Base-by-base conservation (phyloP, 495 filamentous ascomycete species). In the Cryomyces antarcticus region DNA sequence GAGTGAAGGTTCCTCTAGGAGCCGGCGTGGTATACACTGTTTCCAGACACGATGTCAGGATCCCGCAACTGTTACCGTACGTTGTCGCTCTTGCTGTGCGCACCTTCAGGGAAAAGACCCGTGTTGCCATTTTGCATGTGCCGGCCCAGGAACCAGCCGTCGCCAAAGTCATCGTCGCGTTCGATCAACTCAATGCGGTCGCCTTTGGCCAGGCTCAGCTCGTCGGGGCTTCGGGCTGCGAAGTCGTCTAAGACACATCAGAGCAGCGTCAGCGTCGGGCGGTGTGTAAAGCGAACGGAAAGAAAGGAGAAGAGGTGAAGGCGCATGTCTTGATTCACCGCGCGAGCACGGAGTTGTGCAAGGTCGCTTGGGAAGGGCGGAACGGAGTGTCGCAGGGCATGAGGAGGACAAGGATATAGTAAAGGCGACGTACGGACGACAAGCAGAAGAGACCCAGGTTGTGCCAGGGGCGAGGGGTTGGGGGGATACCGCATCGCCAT, bases 71-170 rank as follows among this genome's bases (percentile, higher is more conserved):
- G 6, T 28, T 12, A 31, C 4, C 41, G 17, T 35, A 12, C 17
- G 17, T 24, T 24, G 30, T n/a, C 24, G 7, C 9, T 13, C 12
- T 10, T 17, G 27, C 1, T 28, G 27, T 10, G 53, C 71, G 46
- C 64, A 92, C 86, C 81, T 69, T 86, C 84, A 11, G 87, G 87
- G 57, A 95, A 93, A 30, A 95, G 71, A 37, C 87, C 87, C 38
- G 70, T 88, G 48, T 74, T 74, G 31, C 71, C 75, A 52, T 77
- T 85, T 39, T 69, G 63, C 49, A 78, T 46, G 58, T 93, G 82
- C 55, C 77, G 76, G 28, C 93, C 92, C 49, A 94, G 61, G 62
- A 82, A 99, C 92, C 92, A 99, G 42, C 89, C 92, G 64, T 99
- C 92, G 41, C 82, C 82, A 60, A 95, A 99, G 51, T 93, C 92